phyloP scores from a whole-genome alignment of 2,329 filamentous ascomycete species.

The Pezicula carpinea region DNA sequence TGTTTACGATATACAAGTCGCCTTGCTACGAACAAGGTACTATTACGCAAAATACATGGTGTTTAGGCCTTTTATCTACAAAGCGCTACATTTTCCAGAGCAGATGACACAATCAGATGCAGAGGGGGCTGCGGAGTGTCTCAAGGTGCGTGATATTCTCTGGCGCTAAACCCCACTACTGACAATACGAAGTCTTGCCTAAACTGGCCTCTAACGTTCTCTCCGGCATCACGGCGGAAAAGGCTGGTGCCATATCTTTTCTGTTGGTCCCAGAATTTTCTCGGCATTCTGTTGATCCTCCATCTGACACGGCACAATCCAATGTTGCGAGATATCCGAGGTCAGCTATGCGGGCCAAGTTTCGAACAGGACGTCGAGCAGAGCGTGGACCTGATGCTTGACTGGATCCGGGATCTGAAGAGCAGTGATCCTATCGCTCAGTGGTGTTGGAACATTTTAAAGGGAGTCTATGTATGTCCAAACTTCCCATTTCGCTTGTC shows the following conservation, averaged over 20 bases:
- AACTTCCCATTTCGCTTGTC: too few relatives aligned
- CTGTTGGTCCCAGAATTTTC: conserved; percentile 58
- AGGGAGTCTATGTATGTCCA: conserved; percentile 16
- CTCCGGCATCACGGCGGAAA: conserved; percentile 52
- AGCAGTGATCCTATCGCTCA: conserved; percentile 47
- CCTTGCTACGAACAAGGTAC: conserved; percentile 52
- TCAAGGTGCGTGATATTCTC: conserved; percentile 30
- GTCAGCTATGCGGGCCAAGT: conserved; percentile 39
- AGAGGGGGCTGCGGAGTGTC: conserved; percentile 49
- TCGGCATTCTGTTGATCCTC: conserved; percentile 53
- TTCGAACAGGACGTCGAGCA: conserved; percentile 48
- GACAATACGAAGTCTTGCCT: conserved; percentile 37
- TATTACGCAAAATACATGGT: conserved; percentile 55
- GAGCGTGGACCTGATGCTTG: conserved; percentile 48
- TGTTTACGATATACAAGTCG: conserved; percentile 51
- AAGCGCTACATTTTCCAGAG: conserved; percentile 53
- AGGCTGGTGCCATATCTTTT: conserved; percentile 54
- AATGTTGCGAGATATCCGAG: conserved; percentile 44
- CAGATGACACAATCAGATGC: conserved; percentile 48
- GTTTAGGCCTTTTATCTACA: conserved; percentile 54
- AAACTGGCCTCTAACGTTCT: conserved; percentile 55
- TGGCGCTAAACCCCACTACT: neutral
- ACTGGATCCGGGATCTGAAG: conserved; percentile 56
- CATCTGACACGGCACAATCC: conserved; percentile 48
- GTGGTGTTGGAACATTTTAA: conserved; percentile 37